phyloP scores from a whole-genome alignment of 768 basidiomycete genomes.

The Cystobasidiopsis lactophilus region DNA sequence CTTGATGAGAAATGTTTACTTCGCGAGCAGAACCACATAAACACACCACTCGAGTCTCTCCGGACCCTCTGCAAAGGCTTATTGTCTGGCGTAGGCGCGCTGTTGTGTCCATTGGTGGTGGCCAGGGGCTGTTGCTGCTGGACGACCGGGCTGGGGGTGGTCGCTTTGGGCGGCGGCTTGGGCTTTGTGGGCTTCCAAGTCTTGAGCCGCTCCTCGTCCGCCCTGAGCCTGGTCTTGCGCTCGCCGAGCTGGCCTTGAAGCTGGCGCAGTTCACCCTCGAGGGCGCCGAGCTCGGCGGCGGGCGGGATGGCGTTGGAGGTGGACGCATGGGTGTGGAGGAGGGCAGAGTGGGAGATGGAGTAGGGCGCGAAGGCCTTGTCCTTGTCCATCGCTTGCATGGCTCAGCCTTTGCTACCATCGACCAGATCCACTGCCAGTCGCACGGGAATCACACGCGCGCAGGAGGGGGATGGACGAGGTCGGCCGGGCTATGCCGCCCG shows the following conservation, averaged over 20 bases:
- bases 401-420: background rate
- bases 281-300: background rate
- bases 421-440: slow-evolving; percentile 5
- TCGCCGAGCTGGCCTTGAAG: background rate
- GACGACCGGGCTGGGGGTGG: background rate
- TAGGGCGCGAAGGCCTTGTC: background rate
- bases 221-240: background rate
- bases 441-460: background rate
- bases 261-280: slow-evolving; percentile 6
- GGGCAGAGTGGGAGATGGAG: background rate
- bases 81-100: background rate
- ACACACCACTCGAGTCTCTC: background rate
- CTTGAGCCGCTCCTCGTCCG: background rate
- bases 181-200: background rate
- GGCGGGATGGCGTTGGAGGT: background rate
- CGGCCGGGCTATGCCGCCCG: slow-evolving; percentile 35
- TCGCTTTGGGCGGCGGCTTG: background rate
- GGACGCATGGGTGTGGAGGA: background rate
- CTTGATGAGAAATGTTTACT: background rate
- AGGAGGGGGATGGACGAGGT: background rate
- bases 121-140: background rate
- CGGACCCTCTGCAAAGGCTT: background rate
- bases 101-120: background rate
- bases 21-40: background rate
- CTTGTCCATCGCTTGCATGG: too few species aligned